These are phyloP conservation scores for Fusarium nematophilum DNA, from an alignment of 2,329 filamentous ascomycete species.

Conservation along the genomic window DNA sequence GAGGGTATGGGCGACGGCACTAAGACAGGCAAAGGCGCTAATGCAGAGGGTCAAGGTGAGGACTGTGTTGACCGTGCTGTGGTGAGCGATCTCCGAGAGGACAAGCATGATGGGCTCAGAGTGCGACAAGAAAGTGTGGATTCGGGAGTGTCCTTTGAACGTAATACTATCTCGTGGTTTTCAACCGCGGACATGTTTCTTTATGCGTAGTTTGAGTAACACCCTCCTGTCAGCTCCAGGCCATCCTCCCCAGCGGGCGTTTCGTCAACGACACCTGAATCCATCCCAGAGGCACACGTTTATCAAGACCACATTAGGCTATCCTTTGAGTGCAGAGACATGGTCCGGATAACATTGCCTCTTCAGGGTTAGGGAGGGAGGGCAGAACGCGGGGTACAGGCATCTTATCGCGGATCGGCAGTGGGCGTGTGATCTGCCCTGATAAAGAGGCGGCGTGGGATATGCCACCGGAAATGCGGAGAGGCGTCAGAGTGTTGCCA, in stretches of 20 bases:
- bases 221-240: neutral
- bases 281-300: constrained; percentile 17
- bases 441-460: constrained; percentile 9
- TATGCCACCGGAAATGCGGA: constrained; percentile 16
- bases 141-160: too few species aligned
- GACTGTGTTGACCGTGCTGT: constrained; percentile 10
- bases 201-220: constrained; percentile 15
- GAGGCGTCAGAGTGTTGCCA: constrained; percentile 1
- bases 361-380: constrained; percentile 19
- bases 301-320: constrained; percentile 18
- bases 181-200: constrained; percentile 26
- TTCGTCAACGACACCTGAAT: neutral
- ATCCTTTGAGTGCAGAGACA: constrained; percentile 22
- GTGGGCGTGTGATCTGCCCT: constrained; percentile 19
- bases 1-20: constrained; percentile 26
- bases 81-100: constrained; percentile 19
- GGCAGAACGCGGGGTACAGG: constrained; percentile 33
- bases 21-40: constrained; percentile 22
- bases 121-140: too few species aligned
- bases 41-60: constrained; percentile 13
- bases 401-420: constrained; percentile 32
- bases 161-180: neutral
- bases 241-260: neutral
- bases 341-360: constrained; percentile 32
- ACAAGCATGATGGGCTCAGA: constrained; percentile 34